A percentile compares a stretch with the other conserved stretches of the same genome.
These are phyloP conservation scores for Backusella parvicylindrica DNA, from an alignment of 192 early-diverging fungal genomes.

Conservation along the genomic window DNA sequence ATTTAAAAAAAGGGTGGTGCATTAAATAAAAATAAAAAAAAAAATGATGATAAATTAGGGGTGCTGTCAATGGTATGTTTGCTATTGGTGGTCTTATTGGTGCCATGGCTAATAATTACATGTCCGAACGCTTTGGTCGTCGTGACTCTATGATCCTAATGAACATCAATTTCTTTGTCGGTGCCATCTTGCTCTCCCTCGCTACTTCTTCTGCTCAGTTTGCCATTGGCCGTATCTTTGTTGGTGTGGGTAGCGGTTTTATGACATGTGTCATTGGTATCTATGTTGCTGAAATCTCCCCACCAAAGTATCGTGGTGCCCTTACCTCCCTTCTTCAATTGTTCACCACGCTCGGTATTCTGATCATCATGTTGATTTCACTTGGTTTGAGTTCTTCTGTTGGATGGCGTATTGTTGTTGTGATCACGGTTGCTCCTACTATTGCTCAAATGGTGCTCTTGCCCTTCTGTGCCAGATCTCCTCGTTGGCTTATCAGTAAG, in stretches of 20 bases:
- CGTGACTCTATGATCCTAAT: constrained; percentile 50
- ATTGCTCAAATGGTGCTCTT: too few relatives aligned
- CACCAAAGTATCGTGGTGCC: constrained; percentile 38
- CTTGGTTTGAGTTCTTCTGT: constrained; percentile 36
- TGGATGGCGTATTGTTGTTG: too few relatives aligned
- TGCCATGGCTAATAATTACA: constrained; percentile 53
- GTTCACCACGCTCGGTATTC: constrained; percentile 51
- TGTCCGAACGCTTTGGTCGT: constrained; percentile 59
- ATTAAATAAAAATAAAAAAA: too few relatives aligned
- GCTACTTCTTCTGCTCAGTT: constrained; percentile 29
- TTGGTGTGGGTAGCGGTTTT: constrained; percentile 54
- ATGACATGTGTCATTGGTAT: constrained; percentile 49
- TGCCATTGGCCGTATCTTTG: constrained; percentile 43
- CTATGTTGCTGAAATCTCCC: constrained; percentile 54
- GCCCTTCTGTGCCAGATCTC: too few relatives aligned
- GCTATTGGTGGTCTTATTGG: constrained; percentile 63
- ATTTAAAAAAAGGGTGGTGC: too few relatives aligned
- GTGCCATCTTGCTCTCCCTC: constrained; percentile 36
- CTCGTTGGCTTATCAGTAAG: too few relatives aligned
- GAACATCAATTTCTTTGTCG: constrained; percentile 48
- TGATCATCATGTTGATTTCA: constrained; percentile 40
- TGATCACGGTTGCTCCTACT: too few relatives aligned
- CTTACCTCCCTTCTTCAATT: constrained; percentile 52
- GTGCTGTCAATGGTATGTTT: constrained; percentile 51
- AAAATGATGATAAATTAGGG: too few relatives aligned